These are phyloP conservation scores for Raphanus hybrid DNA, from an alignment of 441 rosid genomes.

Conservation along the genomic window DNA sequence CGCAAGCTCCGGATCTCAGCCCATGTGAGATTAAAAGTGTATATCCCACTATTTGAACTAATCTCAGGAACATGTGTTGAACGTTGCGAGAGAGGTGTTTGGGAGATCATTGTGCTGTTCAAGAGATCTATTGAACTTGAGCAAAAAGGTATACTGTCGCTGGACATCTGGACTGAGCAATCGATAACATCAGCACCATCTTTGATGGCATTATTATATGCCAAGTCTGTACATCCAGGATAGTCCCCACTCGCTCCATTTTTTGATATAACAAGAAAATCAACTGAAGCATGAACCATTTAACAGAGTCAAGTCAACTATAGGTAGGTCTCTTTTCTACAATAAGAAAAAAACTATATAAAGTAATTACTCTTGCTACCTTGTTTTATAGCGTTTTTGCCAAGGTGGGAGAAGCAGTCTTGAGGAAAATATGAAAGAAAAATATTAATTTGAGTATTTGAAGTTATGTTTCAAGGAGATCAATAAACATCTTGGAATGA, in stretches of 20 bases:
- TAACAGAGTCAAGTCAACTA: background rate
- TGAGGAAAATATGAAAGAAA: too few relatives aligned
- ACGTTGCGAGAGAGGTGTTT: constrained; percentile 38
- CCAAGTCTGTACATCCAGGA: background rate
- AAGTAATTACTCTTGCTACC: too few relatives aligned
- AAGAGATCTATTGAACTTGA: background rate
- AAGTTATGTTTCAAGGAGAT: too few relatives aligned
- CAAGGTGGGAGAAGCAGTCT: too few relatives aligned
- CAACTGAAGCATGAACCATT: background rate
- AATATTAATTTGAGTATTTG: background rate
- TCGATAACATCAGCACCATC: constrained; percentile 10
- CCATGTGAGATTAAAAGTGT: constrained; percentile 64
- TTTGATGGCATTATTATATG: background rate
- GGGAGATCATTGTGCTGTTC: constrained; percentile 43
- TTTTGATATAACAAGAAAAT: constrained; percentile 10
- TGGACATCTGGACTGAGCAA: constrained; percentile 9
- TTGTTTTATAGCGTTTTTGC: too few relatives aligned
- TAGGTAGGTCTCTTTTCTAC: background rate
- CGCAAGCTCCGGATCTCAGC: too few relatives aligned
- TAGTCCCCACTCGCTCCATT: constrained; percentile 11
- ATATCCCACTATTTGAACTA: constrained; percentile 45
- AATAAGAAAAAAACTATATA: too few relatives aligned
- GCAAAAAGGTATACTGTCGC: constrained; percentile 7
- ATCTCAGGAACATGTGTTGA: constrained; percentile 11
- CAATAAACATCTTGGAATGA: background rate